Conservation (phyloP, 768 basidiomycete species). For the Podaxis sp. region DNA sequence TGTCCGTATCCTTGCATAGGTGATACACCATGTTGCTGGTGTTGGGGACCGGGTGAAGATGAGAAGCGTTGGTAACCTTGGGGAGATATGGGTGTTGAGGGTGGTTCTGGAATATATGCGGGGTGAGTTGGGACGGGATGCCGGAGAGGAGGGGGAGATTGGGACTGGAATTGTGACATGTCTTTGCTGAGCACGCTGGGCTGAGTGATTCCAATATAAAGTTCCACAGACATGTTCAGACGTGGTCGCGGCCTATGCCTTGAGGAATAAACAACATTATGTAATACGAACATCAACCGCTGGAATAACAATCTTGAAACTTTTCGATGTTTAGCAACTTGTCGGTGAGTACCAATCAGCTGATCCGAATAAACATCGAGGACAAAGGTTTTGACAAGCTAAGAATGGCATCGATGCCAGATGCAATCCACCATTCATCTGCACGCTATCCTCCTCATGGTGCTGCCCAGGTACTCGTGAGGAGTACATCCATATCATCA, state of each 20-base stretch:
- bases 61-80: constrained; percentile 72
- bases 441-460: neutral
- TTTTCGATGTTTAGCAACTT: too few species aligned
- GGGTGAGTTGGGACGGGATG: constrained; percentile 90
- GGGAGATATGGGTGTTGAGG: constrained; percentile 69
- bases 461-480: neutral
- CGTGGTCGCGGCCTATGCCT: too few species aligned
- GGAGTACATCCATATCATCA: neutral
- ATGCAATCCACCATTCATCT: neutral
- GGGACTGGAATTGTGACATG: neutral
- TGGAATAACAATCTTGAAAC: too few species aligned
- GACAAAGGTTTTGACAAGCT: neutral
- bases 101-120: constrained; percentile 79
- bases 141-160: constrained; percentile 74
- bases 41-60: constrained; percentile 47
- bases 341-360: too few species aligned
- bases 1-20: constrained; percentile 16
- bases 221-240: neutral
- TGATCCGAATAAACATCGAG: too few species aligned
- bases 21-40: constrained; percentile 20
- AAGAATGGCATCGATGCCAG: neutral
- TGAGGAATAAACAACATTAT: too few species aligned
- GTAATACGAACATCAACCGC: neutral
- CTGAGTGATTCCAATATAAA: neutral
- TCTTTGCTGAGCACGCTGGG: neutral